These are phyloP conservation scores for Fusarium nanum DNA, from an alignment of 2,329 filamentous ascomycete species.

Conservation along the genomic window DNA sequence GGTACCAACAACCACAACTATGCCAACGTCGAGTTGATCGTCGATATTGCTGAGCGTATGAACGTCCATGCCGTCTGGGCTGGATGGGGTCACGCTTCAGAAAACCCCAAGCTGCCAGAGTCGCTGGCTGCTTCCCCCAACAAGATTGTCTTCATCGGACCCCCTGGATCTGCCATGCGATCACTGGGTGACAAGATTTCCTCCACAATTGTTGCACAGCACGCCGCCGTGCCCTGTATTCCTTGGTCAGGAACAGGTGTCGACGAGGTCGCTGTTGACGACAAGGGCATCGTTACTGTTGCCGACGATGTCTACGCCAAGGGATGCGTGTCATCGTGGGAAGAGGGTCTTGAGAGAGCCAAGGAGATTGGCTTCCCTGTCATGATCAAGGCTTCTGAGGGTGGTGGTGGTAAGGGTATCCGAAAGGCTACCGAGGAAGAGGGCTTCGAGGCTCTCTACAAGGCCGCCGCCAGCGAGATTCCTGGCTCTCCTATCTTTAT, in stretches of 20 bases:
- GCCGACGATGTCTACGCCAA: constrained; percentile 85
- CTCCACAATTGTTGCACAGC: constrained; percentile 98
- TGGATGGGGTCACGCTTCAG: constrained; percentile 98
- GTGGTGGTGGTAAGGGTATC: constrained; percentile 98
- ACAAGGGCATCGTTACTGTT: constrained; percentile 91
- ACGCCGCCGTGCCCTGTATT: constrained; percentile 95
- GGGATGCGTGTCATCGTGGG: constrained; percentile 88
- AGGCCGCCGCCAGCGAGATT: constrained; percentile 96
- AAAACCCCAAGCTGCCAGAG: constrained; percentile 98
- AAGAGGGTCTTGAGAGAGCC: constrained; percentile 90
- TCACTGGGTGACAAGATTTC: constrained; percentile 99
- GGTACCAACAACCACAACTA: constrained; percentile 99
- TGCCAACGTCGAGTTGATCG: constrained; percentile 98
- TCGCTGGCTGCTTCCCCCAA: constrained; percentile 95
- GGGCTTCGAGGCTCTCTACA: constrained; percentile 88
- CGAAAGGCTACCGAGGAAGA: constrained; percentile 91
- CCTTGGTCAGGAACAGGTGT: constrained; percentile 99
- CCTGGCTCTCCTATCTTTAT: constrained; percentile 99
- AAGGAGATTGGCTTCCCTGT: constrained; percentile 95
- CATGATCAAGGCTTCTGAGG: constrained; percentile 99
- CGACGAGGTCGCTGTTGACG: constrained; percentile 80
- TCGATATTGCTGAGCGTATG: constrained; percentile 98
- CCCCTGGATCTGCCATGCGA: constrained; percentile 97
- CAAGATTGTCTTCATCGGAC: constrained; percentile 99
- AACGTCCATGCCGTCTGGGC: constrained; percentile 98